Percentiles rank a stretch among this genome's conserved stretches.
Evolutionary conservation across 1,139 yeast species (phyloP).

Genomic region (Candida tetrigidarum): DNA sequence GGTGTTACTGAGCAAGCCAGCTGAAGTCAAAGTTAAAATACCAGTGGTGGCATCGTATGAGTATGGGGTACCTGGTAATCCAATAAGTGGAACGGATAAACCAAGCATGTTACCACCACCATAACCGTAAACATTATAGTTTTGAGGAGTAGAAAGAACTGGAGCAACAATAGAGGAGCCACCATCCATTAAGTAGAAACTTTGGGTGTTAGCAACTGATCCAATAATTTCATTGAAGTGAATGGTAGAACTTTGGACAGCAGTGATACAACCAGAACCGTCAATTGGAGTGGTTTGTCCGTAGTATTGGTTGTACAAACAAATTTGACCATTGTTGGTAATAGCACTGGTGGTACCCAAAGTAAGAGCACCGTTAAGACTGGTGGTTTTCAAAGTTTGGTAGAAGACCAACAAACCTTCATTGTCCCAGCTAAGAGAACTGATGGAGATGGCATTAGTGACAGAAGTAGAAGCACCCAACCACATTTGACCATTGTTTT

Average conservation of each 20-base stretch:
- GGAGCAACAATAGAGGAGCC: slow-evolving; percentile 25
- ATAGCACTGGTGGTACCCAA: slow-evolving; percentile 26
- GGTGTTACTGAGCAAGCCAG: slow-evolving; percentile 15
- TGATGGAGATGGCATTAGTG: slow-evolving; percentile 23
- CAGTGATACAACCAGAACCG: slow-evolving; percentile 36
- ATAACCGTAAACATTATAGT: slow-evolving; percentile 33
- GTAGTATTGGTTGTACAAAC: slow-evolving; percentile 29
- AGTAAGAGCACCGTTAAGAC: slow-evolving; percentile 19
- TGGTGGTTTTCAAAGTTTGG: slow-evolving; percentile 23
- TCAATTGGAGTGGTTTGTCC: slow-evolving; percentile 27
- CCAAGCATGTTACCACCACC: slow-evolving; percentile 21
- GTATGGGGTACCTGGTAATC: neutral
- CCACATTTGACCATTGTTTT: slow-evolving; percentile 34
- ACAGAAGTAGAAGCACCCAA: slow-evolving; percentile 28
- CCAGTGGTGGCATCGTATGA: slow-evolving; percentile 24
- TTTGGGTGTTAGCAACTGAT: slow-evolving; percentile 24
- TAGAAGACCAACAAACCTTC: slow-evolving; percentile 29
- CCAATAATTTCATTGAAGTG: slow-evolving; percentile 21
- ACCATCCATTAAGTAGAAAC: slow-evolving; percentile 24
- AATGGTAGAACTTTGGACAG: slow-evolving; percentile 24
- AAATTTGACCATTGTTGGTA: slow-evolving; percentile 28
- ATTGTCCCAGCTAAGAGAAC: slow-evolving; percentile 28
- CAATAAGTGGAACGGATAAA: slow-evolving; percentile 8
- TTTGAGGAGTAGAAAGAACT: slow-evolving; percentile 21
- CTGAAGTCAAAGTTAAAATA: slow-evolving; percentile 22